These are phyloP conservation scores for Holtermanniella nyarrowii DNA, from an alignment of 768 basidiomycete genomes.

Conservation along the genomic window DNA sequence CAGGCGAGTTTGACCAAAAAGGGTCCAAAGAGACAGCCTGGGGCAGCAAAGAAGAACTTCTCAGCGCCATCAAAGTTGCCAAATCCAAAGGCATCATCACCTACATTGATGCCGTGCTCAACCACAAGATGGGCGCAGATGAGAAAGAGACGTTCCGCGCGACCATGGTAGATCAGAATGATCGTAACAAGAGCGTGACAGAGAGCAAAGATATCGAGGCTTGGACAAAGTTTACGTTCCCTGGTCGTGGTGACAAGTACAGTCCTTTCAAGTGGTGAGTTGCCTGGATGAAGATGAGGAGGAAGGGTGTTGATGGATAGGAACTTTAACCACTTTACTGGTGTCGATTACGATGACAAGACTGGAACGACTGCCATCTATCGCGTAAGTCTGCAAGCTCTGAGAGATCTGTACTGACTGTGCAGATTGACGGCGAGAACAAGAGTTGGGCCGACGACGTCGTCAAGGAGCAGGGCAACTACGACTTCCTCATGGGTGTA, in stretches of 20 bases:
- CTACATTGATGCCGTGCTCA: conserved; percentile 78
- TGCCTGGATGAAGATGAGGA: neutral
- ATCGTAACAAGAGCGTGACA: conserved; percentile 56
- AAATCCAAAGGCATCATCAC: conserved; percentile 60
- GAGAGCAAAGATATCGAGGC: conserved; percentile 60
- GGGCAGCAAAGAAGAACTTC: conserved; percentile 73
- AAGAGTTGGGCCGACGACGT: conserved; percentile 75
- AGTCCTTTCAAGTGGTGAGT: conserved; percentile 27
- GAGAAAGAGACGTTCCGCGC: conserved; percentile 58
- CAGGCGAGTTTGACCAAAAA: conserved; percentile 42
- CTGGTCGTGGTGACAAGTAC: conserved; percentile 58
- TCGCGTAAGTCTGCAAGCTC: conserved; percentile 23
- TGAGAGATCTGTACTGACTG: conserved; percentile 9
- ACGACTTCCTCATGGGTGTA: conserved; percentile 39
- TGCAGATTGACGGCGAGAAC: conserved; percentile 53
- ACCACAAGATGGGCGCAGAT: conserved; percentile 68
- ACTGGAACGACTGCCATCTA: conserved; percentile 54
- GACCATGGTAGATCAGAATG: conserved; percentile 58
- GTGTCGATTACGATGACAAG: conserved; percentile 76
- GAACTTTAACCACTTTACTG: conserved; percentile 70
- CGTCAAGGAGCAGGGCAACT: conserved; percentile 61
- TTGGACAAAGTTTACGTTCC: conserved; percentile 57
- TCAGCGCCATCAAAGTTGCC: conserved; percentile 60
- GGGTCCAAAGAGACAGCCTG: conserved; percentile 55
- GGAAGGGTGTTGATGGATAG: neutral